Base-by-base conservation (phyloP, 768 basidiomycete genomes). In the Podaxis mareebaensis region DNA sequence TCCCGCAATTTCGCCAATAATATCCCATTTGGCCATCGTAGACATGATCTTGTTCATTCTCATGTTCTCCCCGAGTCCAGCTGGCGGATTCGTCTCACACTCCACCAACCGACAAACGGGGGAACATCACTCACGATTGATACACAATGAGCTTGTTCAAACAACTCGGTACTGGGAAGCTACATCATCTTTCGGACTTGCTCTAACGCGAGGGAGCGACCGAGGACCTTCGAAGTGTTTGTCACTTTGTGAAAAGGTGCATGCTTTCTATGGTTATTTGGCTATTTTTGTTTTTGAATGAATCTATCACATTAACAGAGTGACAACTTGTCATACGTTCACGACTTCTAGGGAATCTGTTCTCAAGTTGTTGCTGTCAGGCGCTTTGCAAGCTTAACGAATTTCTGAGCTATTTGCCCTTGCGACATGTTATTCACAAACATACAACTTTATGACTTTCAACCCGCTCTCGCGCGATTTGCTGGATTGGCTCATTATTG, bases 391-490 rank as follows among this genome's bases (percentile, higher is more conserved):
- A 71, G 80, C 86, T 7, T 84, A 87, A 15, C 88, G 94, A 2
- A 83, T 82, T 0, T 75, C 90, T 0, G 93, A 95, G 26, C 82
- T 97, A 0, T 99, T 98, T 67, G 86, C 36, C 85, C 93, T 0
- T 96, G 99, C 63, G 96, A 96, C 30, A 96, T 98, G 95, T 82
- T 99, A 1, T 98, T 98, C 77, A 99, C 96, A 11, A 90, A 92
- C 66, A 94, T 97, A 66, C 85, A 95, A 66, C 86, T 99, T 28
- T 97, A 99, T 73, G 92, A 95, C 72, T 99, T 99, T 71, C 77
- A 84, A 48, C 81, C 88, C 11, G 89, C 89, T 0, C 84, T 95
- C 26, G 90, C 89, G 0, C 89, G 94, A 22, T 92, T 96, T 72
- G 81, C 95, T 30, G 39, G 95, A 96, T 73, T 88, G 92, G 40